Evolutionary conservation across 2,329 filamentous ascomycete genomes (phyloP).

Genomic region (Fusarium graminum): DNA sequence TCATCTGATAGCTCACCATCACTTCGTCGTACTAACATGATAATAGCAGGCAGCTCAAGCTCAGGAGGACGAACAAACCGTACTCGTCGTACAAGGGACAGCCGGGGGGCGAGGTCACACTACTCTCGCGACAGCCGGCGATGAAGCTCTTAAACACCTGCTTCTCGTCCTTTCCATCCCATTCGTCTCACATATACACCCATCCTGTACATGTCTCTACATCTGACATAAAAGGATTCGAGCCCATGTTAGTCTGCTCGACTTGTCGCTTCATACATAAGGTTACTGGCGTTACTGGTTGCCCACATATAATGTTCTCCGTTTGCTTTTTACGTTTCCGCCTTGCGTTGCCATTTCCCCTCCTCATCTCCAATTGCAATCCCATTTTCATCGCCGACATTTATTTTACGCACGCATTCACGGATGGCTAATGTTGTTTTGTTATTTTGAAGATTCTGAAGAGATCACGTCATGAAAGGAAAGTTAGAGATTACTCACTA

Average conservation of each 20-base stretch:
- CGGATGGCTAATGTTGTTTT: constrained; percentile 30
- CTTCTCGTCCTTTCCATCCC: constrained; percentile 13
- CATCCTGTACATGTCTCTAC: constrained; percentile 45
- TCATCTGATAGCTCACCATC: constrained; percentile 3
- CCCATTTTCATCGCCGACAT: constrained; percentile 18
- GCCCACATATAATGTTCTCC: constrained; percentile 39
- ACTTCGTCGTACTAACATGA: constrained; percentile 37
- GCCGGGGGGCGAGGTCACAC: constrained; percentile 51
- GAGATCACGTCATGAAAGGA: constrained; percentile 44
- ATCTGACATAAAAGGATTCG: constrained; percentile 41
- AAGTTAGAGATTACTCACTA: constrained; percentile 40
- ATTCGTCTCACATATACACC: constrained; percentile 30
- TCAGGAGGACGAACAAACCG: constrained; percentile 59
- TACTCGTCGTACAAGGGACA: constrained; percentile 52
- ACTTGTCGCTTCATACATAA: constrained; percentile 39
- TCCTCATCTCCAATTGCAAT: constrained; percentile 5
- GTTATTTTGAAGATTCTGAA: constrained; percentile 23
- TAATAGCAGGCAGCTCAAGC: constrained; percentile 59
- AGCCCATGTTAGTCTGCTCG: constrained; percentile 42
- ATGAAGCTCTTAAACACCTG: constrained; percentile 25
- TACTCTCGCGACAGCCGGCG: constrained; percentile 50
- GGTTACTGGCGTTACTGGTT: constrained; percentile 47
- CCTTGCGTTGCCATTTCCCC: constrained; percentile 4
- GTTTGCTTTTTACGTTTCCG: constrained; percentile 17
- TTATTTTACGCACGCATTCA: constrained; percentile 35